Base-by-base conservation (phyloP, 2,329 filamentous ascomycete species). In the Raffaelea arxii region DNA sequence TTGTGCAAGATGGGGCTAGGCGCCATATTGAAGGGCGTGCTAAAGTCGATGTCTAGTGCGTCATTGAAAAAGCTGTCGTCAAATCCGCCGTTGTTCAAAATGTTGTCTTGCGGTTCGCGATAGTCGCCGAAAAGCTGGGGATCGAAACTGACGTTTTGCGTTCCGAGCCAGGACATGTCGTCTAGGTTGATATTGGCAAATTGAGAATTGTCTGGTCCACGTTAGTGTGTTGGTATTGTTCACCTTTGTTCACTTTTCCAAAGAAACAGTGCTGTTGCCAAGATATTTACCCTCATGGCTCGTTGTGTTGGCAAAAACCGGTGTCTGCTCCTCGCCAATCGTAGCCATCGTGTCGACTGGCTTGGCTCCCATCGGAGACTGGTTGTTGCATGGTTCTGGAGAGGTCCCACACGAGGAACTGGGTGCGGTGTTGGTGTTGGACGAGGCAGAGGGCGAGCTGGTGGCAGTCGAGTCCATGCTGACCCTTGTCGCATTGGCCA, bases 81-180 rank as follows among this genome's bases (percentile, higher is more conserved):
- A 54, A 94, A 86, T 9, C 80, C 78, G 38, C 75, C 77, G 23
- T 68, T 82, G 54, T 72, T 70, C 18, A 94, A 66, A 14, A 94
- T 75, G 46, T 83, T 91, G 48, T 88, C 85, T 58, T 94, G 87
- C 1, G 88, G 82, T 59, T 98, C 92, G 44, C 92, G 82, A 65
- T 96, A 97, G 56, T 89, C 86, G 46, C 85, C 86, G 62, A 96
- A 97, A 4, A 97, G 72, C 46, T 92, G 81, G 0, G 92, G 91
- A 51, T 97, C 90, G 57, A 97, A 96, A 53, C 85, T 80, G 47
- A 86, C 86, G 48, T 83, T 82, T 61, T 94, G 86, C 56, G 84
- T 82, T 3, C 35, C 81, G 76, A 92, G 70, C 78, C 84, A 90
- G 60, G 86, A 82, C 56, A 88, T 72, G 54, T 77, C 77, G 54